Percentiles rank a stretch among this genome's conserved stretches.
Evolutionary conservation across 1,139 yeast species (phyloP).

Genomic region (Pichia sp.): DNA sequence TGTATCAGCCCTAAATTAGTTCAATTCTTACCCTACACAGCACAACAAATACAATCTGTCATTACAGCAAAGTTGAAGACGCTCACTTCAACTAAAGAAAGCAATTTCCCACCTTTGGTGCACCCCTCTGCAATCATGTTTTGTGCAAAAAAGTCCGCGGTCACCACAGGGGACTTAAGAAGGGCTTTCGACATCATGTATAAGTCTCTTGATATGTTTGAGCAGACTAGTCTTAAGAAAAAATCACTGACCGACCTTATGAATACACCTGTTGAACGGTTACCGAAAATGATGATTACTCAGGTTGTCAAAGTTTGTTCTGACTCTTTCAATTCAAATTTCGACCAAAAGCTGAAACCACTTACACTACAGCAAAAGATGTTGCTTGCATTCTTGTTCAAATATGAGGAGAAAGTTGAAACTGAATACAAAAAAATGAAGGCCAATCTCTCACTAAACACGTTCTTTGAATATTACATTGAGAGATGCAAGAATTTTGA

Average conservation of each 20-base stretch:
- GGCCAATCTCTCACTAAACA: constrained; percentile 36
- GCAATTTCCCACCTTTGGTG: constrained; percentile 44
- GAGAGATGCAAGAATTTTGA: constrained; percentile 39
- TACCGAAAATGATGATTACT: constrained; percentile 63
- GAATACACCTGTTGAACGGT: constrained; percentile 27
- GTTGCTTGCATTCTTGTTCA: constrained; percentile 54
- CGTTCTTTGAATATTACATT: constrained; percentile 55
- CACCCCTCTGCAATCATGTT: constrained; percentile 78
- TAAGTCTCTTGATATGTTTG: constrained; percentile 62
- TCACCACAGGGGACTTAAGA: constrained; percentile 86
- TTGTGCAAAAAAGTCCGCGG: constrained; percentile 81
- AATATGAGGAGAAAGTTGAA: constrained; percentile 34
- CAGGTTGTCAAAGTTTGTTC: constrained; percentile 79
- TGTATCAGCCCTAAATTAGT: constrained; percentile 63
- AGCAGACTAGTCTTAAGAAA: constrained; percentile 11
- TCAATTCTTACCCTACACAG: constrained; percentile 74
- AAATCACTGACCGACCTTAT: constrained; percentile 17
- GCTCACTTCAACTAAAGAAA: constrained; percentile 29
- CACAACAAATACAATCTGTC: constrained; percentile 67
- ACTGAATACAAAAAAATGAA: constrained; percentile 13
- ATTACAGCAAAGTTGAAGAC: constrained; percentile 44
- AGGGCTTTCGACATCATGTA: constrained; percentile 89
- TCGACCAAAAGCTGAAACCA: constrained; percentile 44
- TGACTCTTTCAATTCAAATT: constrained; percentile 63
- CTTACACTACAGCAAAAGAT: constrained; percentile 78